Evolutionary conservation across 306 rosid species (phyloP).

Genomic region (Hippophae rhamnoides): DNA sequence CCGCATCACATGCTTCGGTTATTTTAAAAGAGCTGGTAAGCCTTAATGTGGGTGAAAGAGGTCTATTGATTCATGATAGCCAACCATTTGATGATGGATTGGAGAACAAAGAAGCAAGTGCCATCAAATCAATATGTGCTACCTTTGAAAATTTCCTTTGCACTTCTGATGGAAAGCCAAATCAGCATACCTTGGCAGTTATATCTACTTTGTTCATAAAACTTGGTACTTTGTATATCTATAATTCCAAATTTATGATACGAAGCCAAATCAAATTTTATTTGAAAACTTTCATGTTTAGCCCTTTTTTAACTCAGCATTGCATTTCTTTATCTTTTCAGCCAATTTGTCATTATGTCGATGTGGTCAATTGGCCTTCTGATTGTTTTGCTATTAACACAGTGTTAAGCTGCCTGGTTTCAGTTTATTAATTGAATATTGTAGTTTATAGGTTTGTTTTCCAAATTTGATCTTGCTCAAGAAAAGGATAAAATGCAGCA

Average conservation of each 20-base stretch:
- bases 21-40: slow-evolving; percentile 56
- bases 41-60: slow-evolving; percentile 27
- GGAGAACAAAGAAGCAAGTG: slow-evolving; percentile 32
- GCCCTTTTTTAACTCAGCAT: background rate
- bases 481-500: too few species aligned
- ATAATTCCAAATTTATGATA: background rate
- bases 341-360: too few species aligned
- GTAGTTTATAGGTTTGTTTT: too few species aligned
- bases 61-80: slow-evolving; percentile 24
- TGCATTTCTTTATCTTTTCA: background rate
- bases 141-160: slow-evolving; percentile 51
- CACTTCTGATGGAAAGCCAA: slow-evolving; percentile 44
- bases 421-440: background rate
- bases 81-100: slow-evolving; percentile 24
- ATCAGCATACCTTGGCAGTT: slow-evolving; percentile 55
- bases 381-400: background rate
- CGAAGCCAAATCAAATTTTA: background rate
- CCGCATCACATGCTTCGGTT: slow-evolving; percentile 56
- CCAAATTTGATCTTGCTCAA: too few species aligned
- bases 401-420: background rate
- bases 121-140: slow-evolving; percentile 47
- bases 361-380: background rate
- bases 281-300: background rate
- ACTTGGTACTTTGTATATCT: slow-evolving; percentile 43
- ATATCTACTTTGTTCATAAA: slow-evolving; percentile 63